Percentiles rank a stretch among this genome's conserved stretches.
Evolutionary conservation across 352 stramenopile species (phyloP).

Genomic region (Pythium insidiosum): DNA sequence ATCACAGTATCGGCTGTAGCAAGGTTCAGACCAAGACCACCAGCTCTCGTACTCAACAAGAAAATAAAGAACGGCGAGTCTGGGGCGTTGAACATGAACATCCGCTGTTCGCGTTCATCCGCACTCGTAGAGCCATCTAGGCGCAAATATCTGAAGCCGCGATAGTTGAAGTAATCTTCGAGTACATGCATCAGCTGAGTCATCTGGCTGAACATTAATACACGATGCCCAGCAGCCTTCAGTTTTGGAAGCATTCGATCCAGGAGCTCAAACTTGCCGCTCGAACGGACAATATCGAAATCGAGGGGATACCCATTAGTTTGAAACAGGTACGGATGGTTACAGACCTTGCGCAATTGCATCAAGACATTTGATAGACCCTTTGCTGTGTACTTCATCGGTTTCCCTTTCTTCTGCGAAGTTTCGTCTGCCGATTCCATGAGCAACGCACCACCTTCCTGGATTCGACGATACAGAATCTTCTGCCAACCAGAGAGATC

Average conservation of each 20-base stretch:
- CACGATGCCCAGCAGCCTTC: slow-evolving; percentile 86
- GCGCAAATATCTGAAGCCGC: slow-evolving; percentile 91
- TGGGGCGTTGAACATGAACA: slow-evolving; percentile 96
- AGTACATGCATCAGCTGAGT: slow-evolving; percentile 87
- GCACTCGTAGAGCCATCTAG: slow-evolving; percentile 96
- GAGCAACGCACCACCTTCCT: slow-evolving; percentile 77
- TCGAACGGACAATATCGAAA: slow-evolving; percentile 80
- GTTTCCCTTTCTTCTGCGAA: slow-evolving; percentile 62
- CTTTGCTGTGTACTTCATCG: slow-evolving; percentile 81
- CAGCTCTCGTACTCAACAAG: slow-evolving; percentile 95
- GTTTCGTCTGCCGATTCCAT: slow-evolving; percentile 65
- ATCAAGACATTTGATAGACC: slow-evolving; percentile 84
- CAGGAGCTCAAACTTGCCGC: slow-evolving; percentile 93
- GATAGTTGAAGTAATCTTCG: slow-evolving; percentile 87
- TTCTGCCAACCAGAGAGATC: slow-evolving; percentile 86
- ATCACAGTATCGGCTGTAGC: slow-evolving; percentile 98
- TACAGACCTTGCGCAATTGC: slow-evolving; percentile 86
- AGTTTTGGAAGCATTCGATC: slow-evolving; percentile 96
- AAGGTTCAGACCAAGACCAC: slow-evolving; percentile 97
- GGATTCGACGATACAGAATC: slow-evolving; percentile 83
- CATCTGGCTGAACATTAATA: slow-evolving; percentile 91
- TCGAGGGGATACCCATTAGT: slow-evolving; percentile 79
- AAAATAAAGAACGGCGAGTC: slow-evolving; percentile 93
- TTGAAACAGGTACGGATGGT: slow-evolving; percentile 86
- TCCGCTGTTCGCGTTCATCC: slow-evolving; percentile 94